Evolutionary conservation across 1,284 basidiomycete genomes (phyloP).

Genomic region (Trichosporon sp.): DNA sequence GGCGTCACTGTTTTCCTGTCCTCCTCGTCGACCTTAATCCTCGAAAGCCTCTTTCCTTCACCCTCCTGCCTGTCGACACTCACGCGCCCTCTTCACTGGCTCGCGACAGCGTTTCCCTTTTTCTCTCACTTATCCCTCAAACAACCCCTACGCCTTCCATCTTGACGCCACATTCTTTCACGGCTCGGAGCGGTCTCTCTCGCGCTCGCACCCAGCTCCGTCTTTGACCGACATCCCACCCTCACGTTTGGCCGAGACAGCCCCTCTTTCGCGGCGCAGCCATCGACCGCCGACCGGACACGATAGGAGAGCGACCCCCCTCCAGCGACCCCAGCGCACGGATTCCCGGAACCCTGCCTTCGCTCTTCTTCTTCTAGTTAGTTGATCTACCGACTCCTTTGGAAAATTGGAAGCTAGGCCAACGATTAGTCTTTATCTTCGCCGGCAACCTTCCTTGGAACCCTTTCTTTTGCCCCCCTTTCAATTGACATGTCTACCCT

Average conservation of each 20-base stretch:
- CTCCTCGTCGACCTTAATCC: not conserved
- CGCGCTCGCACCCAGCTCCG: not conserved
- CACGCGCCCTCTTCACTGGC: not conserved
- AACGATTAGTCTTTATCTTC: not conserved
- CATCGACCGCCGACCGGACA: not conserved
- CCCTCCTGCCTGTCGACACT: not conserved
- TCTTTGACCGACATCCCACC: not conserved
- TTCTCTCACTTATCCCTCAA: constrained; percentile 2
- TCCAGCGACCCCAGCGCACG: not conserved
- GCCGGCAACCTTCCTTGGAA: not conserved
- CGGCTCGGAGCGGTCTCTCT: not conserved
- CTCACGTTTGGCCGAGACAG: not conserved
- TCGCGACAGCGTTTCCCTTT: not conserved
- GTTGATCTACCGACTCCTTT: not conserved
- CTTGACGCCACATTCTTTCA: not conserved
- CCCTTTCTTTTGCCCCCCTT: not conserved
- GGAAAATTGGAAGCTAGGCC: not conserved
- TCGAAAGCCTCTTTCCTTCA: not conserved
- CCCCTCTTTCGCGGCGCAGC: not conserved
- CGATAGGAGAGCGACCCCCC: not conserved
- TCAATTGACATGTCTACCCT: constrained; percentile 5
- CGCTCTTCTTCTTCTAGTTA: not conserved
- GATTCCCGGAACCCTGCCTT: not conserved
- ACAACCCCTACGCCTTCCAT: not conserved
- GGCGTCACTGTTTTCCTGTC: not conserved